These are phyloP conservation scores for Nicotiana tabacum DNA, from an alignment of 257 asterid species.

Conservation along the genomic window DNA sequence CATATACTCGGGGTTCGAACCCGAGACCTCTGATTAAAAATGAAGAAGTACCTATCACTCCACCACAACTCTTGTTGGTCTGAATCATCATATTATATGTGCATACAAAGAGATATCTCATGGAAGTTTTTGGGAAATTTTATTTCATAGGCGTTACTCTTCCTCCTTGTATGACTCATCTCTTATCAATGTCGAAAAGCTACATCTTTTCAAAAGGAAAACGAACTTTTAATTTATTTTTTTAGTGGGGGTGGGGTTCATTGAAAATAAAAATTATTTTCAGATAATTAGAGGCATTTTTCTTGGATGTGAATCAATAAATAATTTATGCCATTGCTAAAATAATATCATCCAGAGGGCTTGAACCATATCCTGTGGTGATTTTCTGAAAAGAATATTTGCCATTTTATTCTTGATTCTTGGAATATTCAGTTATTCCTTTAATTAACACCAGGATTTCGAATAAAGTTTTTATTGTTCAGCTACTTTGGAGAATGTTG, in stretches of 20 bases:
- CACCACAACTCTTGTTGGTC: no score
- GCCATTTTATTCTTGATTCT: background rate
- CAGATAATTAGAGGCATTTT: no score
- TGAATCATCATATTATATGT: no score
- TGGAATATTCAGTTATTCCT: background rate
- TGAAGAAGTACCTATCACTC: no score
- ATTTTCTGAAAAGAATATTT: background rate
- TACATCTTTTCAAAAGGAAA: background rate
- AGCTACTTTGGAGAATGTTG: background rate
- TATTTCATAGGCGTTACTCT: background rate
- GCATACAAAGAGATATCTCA: background rate
- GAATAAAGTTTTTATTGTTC: background rate
- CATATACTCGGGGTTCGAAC: no score
- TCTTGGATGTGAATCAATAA: no score
- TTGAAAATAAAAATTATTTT: background rate
- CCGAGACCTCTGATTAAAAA: no score
- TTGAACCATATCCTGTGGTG: background rate
- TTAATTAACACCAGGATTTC: background rate
- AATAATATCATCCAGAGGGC: background rate
- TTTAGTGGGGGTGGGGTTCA: background rate
- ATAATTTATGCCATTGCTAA: no score
- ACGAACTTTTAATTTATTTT: background rate
- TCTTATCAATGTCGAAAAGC: background rate
- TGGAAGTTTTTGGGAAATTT: background rate
- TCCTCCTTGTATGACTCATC: background rate